Base-by-base conservation (phyloP, 1,284 basidiomycete species). In the Trametes hirsuta region DNA sequence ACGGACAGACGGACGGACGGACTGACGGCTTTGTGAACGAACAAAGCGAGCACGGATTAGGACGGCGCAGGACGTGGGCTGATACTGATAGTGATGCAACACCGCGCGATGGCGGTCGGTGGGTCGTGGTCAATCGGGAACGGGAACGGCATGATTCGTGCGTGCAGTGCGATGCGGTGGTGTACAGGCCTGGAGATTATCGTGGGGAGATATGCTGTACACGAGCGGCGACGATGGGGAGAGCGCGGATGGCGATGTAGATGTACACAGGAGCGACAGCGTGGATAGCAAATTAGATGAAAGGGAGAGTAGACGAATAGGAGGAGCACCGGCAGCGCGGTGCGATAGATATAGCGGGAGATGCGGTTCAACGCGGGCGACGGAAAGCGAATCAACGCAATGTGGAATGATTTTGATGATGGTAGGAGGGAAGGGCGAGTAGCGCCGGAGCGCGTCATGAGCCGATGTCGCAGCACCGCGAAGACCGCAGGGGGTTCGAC, bases 271-370 rank as follows among this genome's bases (percentile, higher is more conserved):
- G 45, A 30, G 18, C 14, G 44, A 62, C 35, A 47, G 55, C 55
- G 41, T 51, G n/a, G 22, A 30, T n/a, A 54, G 58, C 49, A 55
- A 37, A 64, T 61, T 61, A 64, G 44, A 48, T 34, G 40, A 25
- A 46, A 49, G 12, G 18, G 58, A 51, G 36, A 12, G 52, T 55
- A 53, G 22, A 22, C 37, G 52, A 52, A 57, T 41, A 30, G 30
- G 30, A 30, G 30, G 30, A 30, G 30, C 30, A 30, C 30, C 30
- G 30, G 30, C 54, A 59, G 55, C 48, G 55, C 52, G 52, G 45
- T 39, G 52, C 53, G 52, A 53, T 47, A 60, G 56, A 60, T 58
- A 55, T 55, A 54, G 34, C 47, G 42, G 37, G 41, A 25, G 25
- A 44, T 35, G 39, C 10, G 36, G 15, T 12, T 25, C 24, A 37